phyloP scores from a whole-genome alignment of 2,329 filamentous ascomycete species.

The Raffaelea albimanens region DNA sequence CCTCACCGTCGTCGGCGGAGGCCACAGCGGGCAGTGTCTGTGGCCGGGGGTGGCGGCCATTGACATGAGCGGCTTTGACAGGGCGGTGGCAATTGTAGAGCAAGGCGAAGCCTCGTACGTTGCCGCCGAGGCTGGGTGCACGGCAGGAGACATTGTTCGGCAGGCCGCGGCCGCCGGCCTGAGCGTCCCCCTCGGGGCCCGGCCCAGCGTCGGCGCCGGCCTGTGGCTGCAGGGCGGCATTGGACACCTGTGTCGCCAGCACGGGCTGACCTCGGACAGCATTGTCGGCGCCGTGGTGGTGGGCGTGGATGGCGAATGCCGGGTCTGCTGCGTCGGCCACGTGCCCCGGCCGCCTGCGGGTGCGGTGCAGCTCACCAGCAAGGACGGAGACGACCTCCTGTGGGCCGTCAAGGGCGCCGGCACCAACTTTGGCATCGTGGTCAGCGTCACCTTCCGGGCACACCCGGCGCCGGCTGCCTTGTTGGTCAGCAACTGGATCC shows the following conservation, averaged over 20 bases:
- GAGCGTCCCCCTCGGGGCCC: slow-evolving; percentile 48
- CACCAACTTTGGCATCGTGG: slow-evolving; percentile 9
- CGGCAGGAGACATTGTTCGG: slow-evolving; percentile 40
- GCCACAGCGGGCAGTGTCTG: slow-evolving; percentile 52
- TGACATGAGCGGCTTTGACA: slow-evolving; percentile 48
- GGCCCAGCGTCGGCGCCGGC: slow-evolving; percentile 48
- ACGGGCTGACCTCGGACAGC: slow-evolving; percentile 50
- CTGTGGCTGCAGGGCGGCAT: slow-evolving; percentile 39
- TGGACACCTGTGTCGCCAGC: slow-evolving; percentile 43
- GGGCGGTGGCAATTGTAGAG: slow-evolving; percentile 34
- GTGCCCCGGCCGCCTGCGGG: slow-evolving; percentile 36
- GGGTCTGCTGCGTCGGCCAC: slow-evolving; percentile 39
- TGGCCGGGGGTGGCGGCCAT: slow-evolving; percentile 41
- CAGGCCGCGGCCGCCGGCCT: slow-evolving; percentile 35
- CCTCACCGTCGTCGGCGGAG: slow-evolving; percentile 45
- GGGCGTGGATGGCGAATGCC: too few species aligned
- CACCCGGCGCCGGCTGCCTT: slow-evolving; percentile 26
- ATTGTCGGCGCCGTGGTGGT: slow-evolving; percentile 53
- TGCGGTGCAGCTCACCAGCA: slow-evolving; percentile 27
- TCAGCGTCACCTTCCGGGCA: slow-evolving; percentile 20
- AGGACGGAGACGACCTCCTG: slow-evolving; percentile 19
- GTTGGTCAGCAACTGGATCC: slow-evolving; percentile 29
- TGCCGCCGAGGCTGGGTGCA: slow-evolving; percentile 47
- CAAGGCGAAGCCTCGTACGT: slow-evolving; percentile 24
- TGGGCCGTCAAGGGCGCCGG: background rate